Conservation (phyloP, 495 filamentous ascomycete species). For the Annulohypoxylon moriforme region DNA sequence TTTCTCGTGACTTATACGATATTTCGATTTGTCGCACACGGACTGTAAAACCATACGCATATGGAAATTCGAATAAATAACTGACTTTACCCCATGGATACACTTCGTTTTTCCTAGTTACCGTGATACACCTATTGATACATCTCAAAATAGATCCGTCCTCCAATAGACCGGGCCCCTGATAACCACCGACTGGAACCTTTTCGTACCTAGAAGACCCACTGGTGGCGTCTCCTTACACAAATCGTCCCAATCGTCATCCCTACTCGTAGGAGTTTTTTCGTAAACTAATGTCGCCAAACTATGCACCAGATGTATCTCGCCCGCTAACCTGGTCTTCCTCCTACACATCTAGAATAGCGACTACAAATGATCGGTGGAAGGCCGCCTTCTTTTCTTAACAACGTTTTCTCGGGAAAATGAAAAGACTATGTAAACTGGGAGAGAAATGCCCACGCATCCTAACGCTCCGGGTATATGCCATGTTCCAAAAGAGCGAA, state of each 20-base stretch:
- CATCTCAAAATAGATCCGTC: slow-evolving; percentile 23
- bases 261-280: not conserved
- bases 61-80: not conserved
- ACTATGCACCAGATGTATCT: slow-evolving; percentile 3
- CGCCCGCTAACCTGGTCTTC: not conserved
- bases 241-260: slow-evolving; percentile 31
- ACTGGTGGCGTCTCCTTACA: not conserved
- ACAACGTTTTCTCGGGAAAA: not conserved
- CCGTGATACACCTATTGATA: slow-evolving; percentile 42
- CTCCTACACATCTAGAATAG: not conserved
- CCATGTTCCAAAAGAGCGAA: slow-evolving; percentile 37
- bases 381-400: not conserved
- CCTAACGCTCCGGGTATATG: slow-evolving; percentile 43
- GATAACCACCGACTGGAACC: slow-evolving; percentile 6
- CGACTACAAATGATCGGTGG: not conserved
- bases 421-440: slow-evolving; percentile 16
- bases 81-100: slow-evolving; percentile 17
- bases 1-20: not conserved
- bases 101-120: slow-evolving; percentile 8
- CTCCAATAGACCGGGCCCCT: not conserved
- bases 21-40: not conserved
- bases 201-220: not conserved
- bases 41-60: not conserved
- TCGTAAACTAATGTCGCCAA: slow-evolving; percentile 15
- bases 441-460: slow-evolving; percentile 29